Evolutionary conservation across 176 grass and related monocot genomes (phyloP), one percentile per base, ranked within the genome.

Genomic region (Musa schizocarpa): DNA sequence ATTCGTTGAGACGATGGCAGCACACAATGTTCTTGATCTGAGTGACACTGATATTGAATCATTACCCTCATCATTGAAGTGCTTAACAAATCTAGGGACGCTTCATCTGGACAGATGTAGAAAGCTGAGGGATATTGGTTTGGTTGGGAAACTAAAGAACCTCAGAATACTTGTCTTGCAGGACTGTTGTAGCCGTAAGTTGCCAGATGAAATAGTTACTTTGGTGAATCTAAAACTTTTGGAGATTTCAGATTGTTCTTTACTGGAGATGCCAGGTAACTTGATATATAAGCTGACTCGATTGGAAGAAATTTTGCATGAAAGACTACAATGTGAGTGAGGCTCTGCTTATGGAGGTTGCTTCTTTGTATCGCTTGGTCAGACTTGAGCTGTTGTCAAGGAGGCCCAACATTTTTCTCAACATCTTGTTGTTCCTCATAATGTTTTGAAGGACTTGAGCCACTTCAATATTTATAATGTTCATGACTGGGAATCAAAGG

Each of bases 331-430:
- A 65, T 26, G 27, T 74, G 13, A 78, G 21, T 50, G 55, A 65
- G 74, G 43, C 14, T 73, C n/a, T 73, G 1, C 54, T 84, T 7
- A 49, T 26, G 13, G 82, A 84, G 63, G 78, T 84, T 68, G 2
- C 24, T 21, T 65, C 12, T 10, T 84, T 74, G n/a, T 11, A 50
- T 43, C 16, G 10, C 8, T 34, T 84, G 68, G 19, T 25, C 24
- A 51, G 82, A 8, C 54, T 84, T 27, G 52, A 84, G 1, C 22
- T 84, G 55, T 79, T 79, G n/a, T 79, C 69, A 72, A 77, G 34
- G 57, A 84, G 64, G 66, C 24, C 52, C 50, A 49, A 8, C 4
- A 71, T 64, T 29, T 79, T 50, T 74, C 68, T 67, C 16, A 23
- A 79, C 9, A 68, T 34, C 29, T 34, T 22, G 54, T 68, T 26